Evolutionary conservation across 345 rosid genomes (phyloP), one percentile per base, ranked within the genome.

Genomic region (Syzygium aqueum): DNA sequence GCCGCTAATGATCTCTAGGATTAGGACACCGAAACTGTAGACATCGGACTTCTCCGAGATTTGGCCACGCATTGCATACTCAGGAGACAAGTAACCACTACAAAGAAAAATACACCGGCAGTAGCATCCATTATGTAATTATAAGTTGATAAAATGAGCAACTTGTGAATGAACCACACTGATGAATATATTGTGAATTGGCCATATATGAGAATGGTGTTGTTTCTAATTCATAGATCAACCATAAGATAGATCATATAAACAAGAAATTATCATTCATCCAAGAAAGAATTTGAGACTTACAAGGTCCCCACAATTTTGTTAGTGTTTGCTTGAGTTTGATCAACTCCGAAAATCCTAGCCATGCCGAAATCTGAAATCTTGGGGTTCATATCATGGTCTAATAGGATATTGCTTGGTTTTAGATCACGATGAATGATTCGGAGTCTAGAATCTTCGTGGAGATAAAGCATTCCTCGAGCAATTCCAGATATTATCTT

Each of bases 21-120:
- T 50, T 14, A 88, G 7, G 43, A 89, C 91, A 30, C 90, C 92
- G 46, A 89, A 91, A 65, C 92, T 88, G 46, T 65, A 93, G 8
- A 93, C 92, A 83, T 93, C 93, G 4, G 90, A 89, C 51, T 92
- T 91, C 1, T 89, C 84, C 0, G 93, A 93, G 73, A 92, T 57
- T 22, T 63, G 90, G 3, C 93, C 92, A 2, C 84, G 89, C 61
- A 33, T 63, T 67, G 91, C 90, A 53, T 89, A 93, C 56, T 93
- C 93, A 0, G 91, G 93, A 80, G 93, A 90, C 92, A 90, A 89
- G 84, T 93, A 92, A n/a, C 93, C 94, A n/a, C 95, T 93, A 85
- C 85, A 84, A 43, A n/a, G 50, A 16, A 83, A 46, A 46, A 17
- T 16, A 16, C 25, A 54, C 8, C 25, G 25, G 5, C 3, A 6